phyloP scores from a whole-genome alignment of 352 stramenopile species.

The Pythium aristosporum region DNA sequence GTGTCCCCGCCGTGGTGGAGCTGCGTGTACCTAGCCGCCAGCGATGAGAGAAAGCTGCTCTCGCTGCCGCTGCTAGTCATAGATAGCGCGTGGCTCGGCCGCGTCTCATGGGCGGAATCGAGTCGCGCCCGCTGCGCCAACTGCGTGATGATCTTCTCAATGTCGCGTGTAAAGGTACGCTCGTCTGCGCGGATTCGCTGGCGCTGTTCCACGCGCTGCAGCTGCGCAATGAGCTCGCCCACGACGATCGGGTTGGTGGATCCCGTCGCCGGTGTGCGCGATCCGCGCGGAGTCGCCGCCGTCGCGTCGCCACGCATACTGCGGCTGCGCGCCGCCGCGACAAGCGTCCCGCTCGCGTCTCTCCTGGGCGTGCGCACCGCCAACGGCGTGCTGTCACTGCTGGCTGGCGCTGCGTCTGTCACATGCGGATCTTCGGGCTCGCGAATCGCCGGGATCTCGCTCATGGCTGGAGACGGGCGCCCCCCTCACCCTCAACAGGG shows the following conservation, averaged over 20 bases:
- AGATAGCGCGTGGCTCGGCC: neutral
- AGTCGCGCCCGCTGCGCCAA: conserved; percentile 1
- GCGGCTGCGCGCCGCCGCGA: conserved; percentile 11
- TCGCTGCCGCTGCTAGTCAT: conserved; percentile 14
- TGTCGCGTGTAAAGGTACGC: conserved; percentile 59
- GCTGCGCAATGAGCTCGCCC: conserved; percentile 54
- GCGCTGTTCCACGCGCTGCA: conserved; percentile 60
- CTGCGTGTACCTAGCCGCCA: conserved; percentile 5
- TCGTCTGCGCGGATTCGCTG: conserved; percentile 68
- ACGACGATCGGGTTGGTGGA: conserved; percentile 1
- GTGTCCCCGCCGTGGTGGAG: conserved; percentile 10
- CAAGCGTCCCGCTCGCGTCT: conserved; percentile 2
- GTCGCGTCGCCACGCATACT: neutral
- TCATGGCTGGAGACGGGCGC: neutral
- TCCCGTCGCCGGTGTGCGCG: neutral
- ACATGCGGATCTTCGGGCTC: neutral
- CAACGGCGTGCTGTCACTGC: neutral
- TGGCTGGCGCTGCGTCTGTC: neutral
- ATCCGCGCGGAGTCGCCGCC: neutral
- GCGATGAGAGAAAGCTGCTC: conserved; percentile 11
- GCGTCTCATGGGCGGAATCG: neutral
- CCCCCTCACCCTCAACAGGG: neutral
- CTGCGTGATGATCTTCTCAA: conserved; percentile 52
- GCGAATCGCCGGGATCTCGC: neutral
- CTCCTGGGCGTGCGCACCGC: neutral